Percentiles rank a stretch among this genome's conserved stretches.
Evolutionary conservation across 1,284 basidiomycete species (phyloP).

Genomic region (Chondrostereum purpureum): DNA sequence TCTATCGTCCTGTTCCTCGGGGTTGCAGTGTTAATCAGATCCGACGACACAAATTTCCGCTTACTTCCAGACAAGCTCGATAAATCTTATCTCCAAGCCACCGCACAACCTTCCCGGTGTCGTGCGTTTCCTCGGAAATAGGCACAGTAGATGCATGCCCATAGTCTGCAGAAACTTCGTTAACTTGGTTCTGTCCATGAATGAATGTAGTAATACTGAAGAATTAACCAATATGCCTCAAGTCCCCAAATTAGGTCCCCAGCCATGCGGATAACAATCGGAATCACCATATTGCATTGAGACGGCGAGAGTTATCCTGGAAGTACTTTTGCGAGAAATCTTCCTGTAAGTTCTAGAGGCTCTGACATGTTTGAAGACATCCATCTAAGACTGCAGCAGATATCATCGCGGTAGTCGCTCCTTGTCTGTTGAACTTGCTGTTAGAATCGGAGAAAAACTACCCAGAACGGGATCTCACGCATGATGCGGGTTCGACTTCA

Average conservation of each 20-base stretch:
- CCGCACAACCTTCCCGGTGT: conserved; percentile 1
- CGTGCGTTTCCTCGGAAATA: conserved; percentile 9
- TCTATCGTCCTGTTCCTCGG: no score
- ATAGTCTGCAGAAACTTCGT: conserved; percentile 10
- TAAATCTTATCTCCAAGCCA: not conserved
- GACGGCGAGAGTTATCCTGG: not conserved
- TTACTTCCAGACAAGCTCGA: not conserved
- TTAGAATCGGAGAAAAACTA: no score
- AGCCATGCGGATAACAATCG: conserved; percentile 7
- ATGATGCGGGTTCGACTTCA: not conserved
- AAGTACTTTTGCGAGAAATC: not conserved
- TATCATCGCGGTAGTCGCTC: no score
- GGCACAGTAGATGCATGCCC: conserved; percentile 7
- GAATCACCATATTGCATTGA: no score
- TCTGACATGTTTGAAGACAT: no score
- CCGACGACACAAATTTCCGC: no score
- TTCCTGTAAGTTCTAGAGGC: no score
- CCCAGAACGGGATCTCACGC: not conserved
- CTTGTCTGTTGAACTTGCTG: no score
- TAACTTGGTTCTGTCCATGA: not conserved
- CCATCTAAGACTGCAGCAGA: no score
- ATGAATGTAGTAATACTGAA: not conserved
- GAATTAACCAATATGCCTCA: conserved; percentile 1
- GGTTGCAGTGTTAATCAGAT: no score
- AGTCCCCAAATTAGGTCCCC: not conserved